Base-by-base conservation (phyloP, 202 grass and related monocot species). In the Schoenoplectus tabernaemontani region DNA sequence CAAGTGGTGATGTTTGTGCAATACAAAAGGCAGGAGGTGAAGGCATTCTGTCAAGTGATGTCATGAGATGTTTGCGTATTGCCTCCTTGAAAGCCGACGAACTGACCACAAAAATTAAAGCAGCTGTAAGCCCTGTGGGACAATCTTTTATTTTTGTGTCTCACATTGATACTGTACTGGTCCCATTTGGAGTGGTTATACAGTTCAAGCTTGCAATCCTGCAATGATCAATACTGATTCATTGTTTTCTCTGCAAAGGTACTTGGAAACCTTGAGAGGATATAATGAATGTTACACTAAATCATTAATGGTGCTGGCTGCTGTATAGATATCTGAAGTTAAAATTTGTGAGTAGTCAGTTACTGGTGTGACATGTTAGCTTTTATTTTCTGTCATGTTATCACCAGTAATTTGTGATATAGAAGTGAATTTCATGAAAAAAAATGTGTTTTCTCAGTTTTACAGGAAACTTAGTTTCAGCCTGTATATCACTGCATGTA, bases 11-110 rank as follows among this genome's bases (percentile, higher is more conserved):
- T 87, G 79, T 99, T 42, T 95, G 96, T 82, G 38, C 91, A 57
- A 88, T 99, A 77, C 96, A 99, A 80, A 99, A 99, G 83, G 86
- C 91, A 56, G 96, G 96, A 77, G 91, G 88, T 67, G 89, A 95
- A 78, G 96, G 91, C 77, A 78, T 95, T 68, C 68, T 88, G 81
- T 89, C 96, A 83, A 88, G 92, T 83, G 84, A 92, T 57, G 83
- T 99, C 51, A 92, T 95, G 90, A 89, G 92, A 57, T 99, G 96
- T 80, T 83, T 99, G 83, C 84, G 96, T 74, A 95, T 95, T 67
- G 89, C 96, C 66, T 87, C 88, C 1, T 79, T 91, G 42, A 99
- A 95, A 84, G 96, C 86, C 79, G 46, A 81, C 86, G 91, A 99
- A 86, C 91, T 99, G 68, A 92, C 96, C 77, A 95, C 88, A 63